Evolutionary conservation across 139 green algal genomes (phyloP).

Genomic region (Chlorella sp.): DNA sequence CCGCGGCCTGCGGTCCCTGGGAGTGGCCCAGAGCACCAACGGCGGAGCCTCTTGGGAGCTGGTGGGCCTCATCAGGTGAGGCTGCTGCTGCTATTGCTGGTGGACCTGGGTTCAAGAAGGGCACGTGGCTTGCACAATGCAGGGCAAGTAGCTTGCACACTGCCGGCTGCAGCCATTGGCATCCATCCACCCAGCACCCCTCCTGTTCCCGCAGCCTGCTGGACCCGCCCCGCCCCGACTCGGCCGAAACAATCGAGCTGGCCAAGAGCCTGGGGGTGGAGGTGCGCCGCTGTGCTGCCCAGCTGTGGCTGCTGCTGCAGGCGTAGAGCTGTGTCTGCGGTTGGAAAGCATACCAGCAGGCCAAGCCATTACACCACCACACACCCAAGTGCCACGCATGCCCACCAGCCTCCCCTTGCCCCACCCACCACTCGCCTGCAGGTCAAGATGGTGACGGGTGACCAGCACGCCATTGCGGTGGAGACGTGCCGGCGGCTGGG

Average conservation of each 20-base stretch:
- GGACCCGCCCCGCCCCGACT: constrained; percentile 81
- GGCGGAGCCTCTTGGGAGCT: constrained; percentile 41
- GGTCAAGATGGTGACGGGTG: constrained; percentile 89
- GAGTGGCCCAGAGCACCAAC: constrained; percentile 40
- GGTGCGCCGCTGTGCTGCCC: not conserved
- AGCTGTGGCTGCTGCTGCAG: not conserved
- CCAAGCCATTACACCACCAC: no score
- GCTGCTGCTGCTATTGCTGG: no score
- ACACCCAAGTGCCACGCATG: no score
- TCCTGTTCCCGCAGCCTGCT: constrained; percentile 48
- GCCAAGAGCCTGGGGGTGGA: constrained; percentile 59
- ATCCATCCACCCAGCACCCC: not conserved
- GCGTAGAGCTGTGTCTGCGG: no score
- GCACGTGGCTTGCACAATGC: no score
- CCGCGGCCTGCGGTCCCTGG: constrained; percentile 46
- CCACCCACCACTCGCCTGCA: constrained; percentile 15
- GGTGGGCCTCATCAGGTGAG: constrained; percentile 61
- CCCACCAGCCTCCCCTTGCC: not conserved
- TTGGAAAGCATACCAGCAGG: no score
- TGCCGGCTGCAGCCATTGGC: not conserved
- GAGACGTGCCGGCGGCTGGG: constrained; percentile 77
- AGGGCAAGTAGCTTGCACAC: no score
- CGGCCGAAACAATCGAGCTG: constrained; percentile 68
- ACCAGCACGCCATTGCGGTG: constrained; percentile 78
- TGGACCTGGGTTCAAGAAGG: no score